Evolutionary conservation across 2,329 filamentous ascomycete genomes (phyloP).

Genomic region (Incumbomyces delicatus): DNA sequence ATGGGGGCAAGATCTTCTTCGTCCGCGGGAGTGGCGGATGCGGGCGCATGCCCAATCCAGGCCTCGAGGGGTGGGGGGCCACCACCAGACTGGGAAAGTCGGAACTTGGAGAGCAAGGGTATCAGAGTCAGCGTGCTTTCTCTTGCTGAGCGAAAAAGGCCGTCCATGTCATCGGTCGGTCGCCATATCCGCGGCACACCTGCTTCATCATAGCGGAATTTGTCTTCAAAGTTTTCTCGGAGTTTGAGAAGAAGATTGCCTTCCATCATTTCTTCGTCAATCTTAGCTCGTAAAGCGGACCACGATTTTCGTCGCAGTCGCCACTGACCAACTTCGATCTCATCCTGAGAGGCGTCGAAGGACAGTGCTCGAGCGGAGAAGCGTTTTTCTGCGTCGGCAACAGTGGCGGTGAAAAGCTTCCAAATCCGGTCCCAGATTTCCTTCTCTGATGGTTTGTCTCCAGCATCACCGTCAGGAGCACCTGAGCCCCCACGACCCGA

Average conservation of each 20-base stretch:
- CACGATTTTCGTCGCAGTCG: conserved; percentile 87
- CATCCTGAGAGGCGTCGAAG: conserved; percentile 83
- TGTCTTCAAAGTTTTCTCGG: conserved; percentile 97
- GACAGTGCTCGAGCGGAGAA: conserved; percentile 84
- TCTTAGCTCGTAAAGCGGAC: conserved; percentile 77
- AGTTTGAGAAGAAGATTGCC: conserved; percentile 92
- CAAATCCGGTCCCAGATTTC: conserved; percentile 95
- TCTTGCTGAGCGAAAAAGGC: conserved; percentile 80
- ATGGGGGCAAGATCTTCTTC: conserved; percentile 85
- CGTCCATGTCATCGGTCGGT: conserved; percentile 93
- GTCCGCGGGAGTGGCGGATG: conserved; percentile 65
- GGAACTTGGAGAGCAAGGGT: conserved; percentile 77
- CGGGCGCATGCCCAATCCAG: conserved; percentile 73
- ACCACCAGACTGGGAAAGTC: conserved; percentile 60
- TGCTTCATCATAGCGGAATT: conserved; percentile 93
- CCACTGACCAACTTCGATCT: conserved; percentile 90
- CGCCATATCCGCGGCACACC: conserved; percentile 96
- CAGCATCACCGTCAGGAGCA: conserved; percentile 56
- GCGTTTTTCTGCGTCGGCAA: conserved; percentile 72
- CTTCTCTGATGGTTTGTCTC: conserved; percentile 67
- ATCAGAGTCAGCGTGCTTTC: conserved; percentile 89
- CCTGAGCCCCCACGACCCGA: conserved; percentile 75
- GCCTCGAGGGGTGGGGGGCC: conserved; percentile 65
- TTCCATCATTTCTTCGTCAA: conserved; percentile 97
- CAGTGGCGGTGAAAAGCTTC: conserved; percentile 71